A percentile compares a stretch with the other conserved stretches of the same genome.
Evolutionary conservation across 1,139 yeast genomes (phyloP).

Genomic region (Candida sp.): DNA sequence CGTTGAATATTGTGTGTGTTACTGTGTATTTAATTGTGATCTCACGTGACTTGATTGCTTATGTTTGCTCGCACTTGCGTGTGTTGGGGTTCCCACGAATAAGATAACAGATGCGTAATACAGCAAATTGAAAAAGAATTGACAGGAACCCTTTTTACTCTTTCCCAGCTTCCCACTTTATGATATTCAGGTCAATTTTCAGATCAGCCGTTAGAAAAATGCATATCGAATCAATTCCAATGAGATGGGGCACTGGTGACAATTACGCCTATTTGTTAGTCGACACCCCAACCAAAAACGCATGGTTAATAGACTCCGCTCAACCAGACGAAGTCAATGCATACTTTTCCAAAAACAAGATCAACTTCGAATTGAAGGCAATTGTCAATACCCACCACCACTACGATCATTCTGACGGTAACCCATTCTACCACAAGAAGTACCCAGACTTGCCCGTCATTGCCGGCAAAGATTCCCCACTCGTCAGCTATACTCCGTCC

Average conservation of each 20-base stretch:
- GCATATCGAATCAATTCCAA: conserved; percentile 84
- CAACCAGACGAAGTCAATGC: conserved; percentile 62
- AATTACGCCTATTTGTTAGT: conserved; percentile 84
- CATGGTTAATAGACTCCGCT: conserved; percentile 95
- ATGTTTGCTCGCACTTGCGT: no score
- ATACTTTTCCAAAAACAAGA: conserved; percentile 27
- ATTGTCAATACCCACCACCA: conserved; percentile 97
- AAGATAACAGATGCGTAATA: neutral
- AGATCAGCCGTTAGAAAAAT: conserved; percentile 46
- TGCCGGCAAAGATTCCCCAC: conserved; percentile 83
- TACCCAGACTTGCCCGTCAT: conserved; percentile 70
- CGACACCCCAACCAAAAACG: conserved; percentile 66
- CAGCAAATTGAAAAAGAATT: neutral
- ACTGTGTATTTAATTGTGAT: no score
- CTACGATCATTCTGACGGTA: conserved; percentile 94
- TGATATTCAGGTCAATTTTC: conserved; percentile 7
- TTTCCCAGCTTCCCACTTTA: neutral
- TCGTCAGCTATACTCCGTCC: conserved; percentile 69
- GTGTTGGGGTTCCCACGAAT: neutral
- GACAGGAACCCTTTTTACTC: neutral
- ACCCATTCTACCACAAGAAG: conserved; percentile 44
- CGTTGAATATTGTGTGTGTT: no score
- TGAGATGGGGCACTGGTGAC: conserved; percentile 96
- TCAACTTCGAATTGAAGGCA: conserved; percentile 55
- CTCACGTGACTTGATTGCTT: no score